These are phyloP conservation scores for Actinomortierella wolfii DNA, from an alignment of 371 early-diverging fungal species.

Conservation along the genomic window DNA sequence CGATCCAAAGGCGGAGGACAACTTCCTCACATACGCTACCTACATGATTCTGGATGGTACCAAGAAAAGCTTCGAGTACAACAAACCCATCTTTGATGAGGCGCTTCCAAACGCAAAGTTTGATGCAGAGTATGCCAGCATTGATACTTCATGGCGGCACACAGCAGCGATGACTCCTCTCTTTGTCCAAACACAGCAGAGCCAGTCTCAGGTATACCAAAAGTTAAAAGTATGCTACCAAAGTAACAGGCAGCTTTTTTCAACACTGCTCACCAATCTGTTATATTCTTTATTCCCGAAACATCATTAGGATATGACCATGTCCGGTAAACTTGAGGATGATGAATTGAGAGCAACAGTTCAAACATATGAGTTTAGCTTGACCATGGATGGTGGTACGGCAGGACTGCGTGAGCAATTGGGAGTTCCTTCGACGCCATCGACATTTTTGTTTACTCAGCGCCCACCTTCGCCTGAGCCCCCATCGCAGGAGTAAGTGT, in stretches of 20 bases:
- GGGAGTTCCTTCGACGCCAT: conserved; percentile 19
- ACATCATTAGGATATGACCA: conserved; percentile 20
- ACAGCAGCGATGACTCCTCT: conserved; percentile 71
- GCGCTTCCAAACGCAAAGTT: conserved; percentile 68
- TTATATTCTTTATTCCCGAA: no score
- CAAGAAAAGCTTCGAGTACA: conserved; percentile 62
- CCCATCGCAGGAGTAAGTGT: background rate
- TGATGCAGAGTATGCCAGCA: conserved; percentile 51
- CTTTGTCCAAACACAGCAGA: conserved; percentile 63
- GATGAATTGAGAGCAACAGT: conserved; percentile 60
- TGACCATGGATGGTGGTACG: conserved; percentile 48
- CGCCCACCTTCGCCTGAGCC: background rate
- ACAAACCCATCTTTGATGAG: conserved; percentile 61
- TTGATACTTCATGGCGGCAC: conserved; percentile 65
- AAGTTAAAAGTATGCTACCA: no score
- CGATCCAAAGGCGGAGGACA: conserved; percentile 62
- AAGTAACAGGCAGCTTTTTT: no score
- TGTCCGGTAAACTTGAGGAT: conserved; percentile 14
- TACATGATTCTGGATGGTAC: conserved; percentile 63
- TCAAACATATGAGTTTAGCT: conserved; percentile 54
- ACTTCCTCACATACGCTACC: conserved; percentile 65
- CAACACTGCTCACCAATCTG: no score
- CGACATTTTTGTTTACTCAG: conserved; percentile 30
- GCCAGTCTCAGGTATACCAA: conserved; percentile 26
- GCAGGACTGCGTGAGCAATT: conserved; percentile 33